A percentile compares a stretch with the other conserved stretches of the same genome.
phyloP scores from a whole-genome alignment of 768 basidiomycete genomes.

The Kwoniella sp. region DNA sequence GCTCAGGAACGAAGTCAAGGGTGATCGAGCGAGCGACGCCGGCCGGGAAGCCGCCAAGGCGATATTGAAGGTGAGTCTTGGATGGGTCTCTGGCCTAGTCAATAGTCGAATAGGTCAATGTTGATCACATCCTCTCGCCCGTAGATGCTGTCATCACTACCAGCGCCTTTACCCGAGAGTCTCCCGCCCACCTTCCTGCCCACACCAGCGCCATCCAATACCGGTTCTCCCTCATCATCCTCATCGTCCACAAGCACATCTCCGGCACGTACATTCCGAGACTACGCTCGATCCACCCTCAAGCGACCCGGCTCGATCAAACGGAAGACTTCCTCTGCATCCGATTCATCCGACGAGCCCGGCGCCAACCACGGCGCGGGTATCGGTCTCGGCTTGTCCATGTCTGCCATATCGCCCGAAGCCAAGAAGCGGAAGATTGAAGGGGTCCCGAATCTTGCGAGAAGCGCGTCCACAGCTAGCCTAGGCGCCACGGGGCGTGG shows the following conservation, averaged over 20 bases:
- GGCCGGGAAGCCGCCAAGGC: constrained; percentile 14
- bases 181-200: constrained; percentile 38
- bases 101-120: no score
- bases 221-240: constrained; percentile 13
- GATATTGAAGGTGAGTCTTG: constrained; percentile 27
- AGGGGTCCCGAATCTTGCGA: background rate
- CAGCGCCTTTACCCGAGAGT: constrained; percentile 31
- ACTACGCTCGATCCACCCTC: constrained; percentile 14
- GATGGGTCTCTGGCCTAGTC: background rate
- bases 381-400: constrained; percentile 26
- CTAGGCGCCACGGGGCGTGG: background rate
- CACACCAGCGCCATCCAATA: no score
- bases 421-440: background rate
- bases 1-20: constrained; percentile 20
- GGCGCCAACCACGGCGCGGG: constrained; percentile 14
- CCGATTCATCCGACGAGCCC: background rate
- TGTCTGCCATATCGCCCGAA: background rate
- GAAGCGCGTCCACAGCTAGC: background rate
- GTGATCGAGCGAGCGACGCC: background rate
- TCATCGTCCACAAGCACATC: background rate
- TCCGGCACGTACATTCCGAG: constrained; percentile 12
- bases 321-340: constrained; percentile 10
- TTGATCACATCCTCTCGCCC: background rate
- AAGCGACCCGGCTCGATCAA: constrained; percentile 19
- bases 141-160: constrained; percentile 27